Percentiles rank a stretch among this genome's conserved stretches.
Evolutionary conservation across 2,329 filamentous ascomycete genomes (phyloP).

Genomic region (Ophiostoma ulmi): DNA sequence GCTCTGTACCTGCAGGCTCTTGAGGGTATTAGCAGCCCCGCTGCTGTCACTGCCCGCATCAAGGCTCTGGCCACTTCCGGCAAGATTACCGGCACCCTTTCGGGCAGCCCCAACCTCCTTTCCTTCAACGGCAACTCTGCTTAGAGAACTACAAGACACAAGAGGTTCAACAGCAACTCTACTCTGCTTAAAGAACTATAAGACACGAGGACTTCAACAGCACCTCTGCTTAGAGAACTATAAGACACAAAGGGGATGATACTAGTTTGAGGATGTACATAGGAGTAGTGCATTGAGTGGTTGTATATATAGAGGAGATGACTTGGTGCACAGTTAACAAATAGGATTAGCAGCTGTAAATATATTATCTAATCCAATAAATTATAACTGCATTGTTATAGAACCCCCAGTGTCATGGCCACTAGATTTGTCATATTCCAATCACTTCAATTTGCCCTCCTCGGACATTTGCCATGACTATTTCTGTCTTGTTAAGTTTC

Average conservation of each 20-base stretch:
- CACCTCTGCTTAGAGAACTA: constrained; percentile 30
- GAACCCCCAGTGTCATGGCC: no score
- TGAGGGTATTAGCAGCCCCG: constrained; percentile 34
- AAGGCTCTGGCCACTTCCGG: constrained; percentile 38
- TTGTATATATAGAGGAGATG: background rate
- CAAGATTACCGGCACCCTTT: constrained; percentile 35
- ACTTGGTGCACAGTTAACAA: background rate
- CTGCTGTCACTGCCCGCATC: constrained; percentile 46
- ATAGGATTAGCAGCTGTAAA: background rate
- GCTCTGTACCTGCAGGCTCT: constrained; percentile 97
- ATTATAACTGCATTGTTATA: background rate
- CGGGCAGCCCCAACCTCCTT: constrained; percentile 47
- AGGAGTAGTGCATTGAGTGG: background rate
- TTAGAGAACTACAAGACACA: background rate
- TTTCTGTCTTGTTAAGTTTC: no score
- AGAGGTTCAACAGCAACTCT: no score
- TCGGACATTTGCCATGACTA: no score
- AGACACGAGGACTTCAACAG: constrained; percentile 44
- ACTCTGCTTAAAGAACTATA: background rate
- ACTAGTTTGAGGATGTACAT: background rate
- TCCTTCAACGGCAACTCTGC: constrained; percentile 50
- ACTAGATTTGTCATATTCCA: no score
- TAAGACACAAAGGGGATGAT: background rate
- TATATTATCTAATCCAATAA: background rate
- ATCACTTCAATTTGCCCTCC: no score